Evolutionary conservation across 2,329 filamentous ascomycete genomes (phyloP).

Genomic region (Cordyceps militaris): DNA sequence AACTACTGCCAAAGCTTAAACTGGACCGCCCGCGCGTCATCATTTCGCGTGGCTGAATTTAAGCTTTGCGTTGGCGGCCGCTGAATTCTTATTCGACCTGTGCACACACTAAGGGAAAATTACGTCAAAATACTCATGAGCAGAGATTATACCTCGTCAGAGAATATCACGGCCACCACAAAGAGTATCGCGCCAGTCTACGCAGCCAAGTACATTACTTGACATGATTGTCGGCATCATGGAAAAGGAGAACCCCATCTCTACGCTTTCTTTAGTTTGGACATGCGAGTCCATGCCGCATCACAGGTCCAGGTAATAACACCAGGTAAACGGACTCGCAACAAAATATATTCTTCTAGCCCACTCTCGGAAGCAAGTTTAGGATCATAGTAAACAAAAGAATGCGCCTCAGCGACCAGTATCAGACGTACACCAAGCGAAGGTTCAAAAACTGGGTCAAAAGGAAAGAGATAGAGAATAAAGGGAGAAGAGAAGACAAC

Average conservation of each 20-base stretch:
- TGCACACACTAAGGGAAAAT: too few species aligned
- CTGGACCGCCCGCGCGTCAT: too few species aligned
- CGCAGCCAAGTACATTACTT: background rate
- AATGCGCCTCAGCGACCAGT: background rate
- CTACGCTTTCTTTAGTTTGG: too few species aligned
- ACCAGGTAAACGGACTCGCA: background rate
- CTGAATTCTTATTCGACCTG: too few species aligned
- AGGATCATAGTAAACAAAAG: background rate
- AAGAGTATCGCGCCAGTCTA: background rate
- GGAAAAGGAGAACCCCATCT: background rate
- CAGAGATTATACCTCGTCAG: too few species aligned
- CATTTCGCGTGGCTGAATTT: too few species aligned
- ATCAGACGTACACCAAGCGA: background rate
- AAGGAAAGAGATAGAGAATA: background rate
- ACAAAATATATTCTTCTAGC: background rate
- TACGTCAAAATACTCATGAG: too few species aligned
- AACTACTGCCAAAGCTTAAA: too few species aligned
- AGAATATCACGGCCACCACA: too few species aligned
- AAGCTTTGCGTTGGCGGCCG: too few species aligned
- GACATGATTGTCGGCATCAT: background rate
- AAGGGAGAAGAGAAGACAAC: background rate
- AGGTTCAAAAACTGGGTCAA: background rate
- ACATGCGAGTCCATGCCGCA: background rate
- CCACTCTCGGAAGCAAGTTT: conserved; percentile 1
- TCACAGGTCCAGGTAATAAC: background rate